Percentiles rank a stretch among this genome's conserved stretches.
phyloP scores from a whole-genome alignment of 2,329 filamentous ascomycete genomes.

The Tympanopsis confertula region DNA sequence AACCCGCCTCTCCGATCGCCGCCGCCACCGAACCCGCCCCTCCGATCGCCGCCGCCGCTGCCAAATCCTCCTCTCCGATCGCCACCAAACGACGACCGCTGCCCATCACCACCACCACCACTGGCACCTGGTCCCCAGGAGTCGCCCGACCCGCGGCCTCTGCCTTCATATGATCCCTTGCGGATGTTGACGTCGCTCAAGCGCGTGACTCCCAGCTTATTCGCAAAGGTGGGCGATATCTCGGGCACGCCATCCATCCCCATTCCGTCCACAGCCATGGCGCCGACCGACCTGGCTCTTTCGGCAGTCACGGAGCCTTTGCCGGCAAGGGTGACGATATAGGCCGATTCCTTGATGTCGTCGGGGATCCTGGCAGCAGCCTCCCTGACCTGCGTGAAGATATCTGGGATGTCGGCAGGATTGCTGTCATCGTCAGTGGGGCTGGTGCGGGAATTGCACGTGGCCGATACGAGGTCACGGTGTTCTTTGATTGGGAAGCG shows the following conservation, averaged over 20 bases:
- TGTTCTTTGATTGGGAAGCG: slow-evolving; percentile 50
- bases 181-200: no score
- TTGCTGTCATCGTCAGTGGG: no score
- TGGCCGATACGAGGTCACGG: slow-evolving; percentile 34
- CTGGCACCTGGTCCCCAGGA: neutral
- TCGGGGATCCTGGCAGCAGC: neutral
- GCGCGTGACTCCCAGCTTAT: no score
- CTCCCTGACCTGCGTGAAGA: neutral
- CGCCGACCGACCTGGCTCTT: neutral
- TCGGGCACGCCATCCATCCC: neutral
- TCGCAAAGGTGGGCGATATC: neutral
- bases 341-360: neutral
- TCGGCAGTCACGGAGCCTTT: neutral
- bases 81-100: neutral
- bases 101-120: neutral
- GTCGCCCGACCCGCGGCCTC: no score
- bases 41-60: no score
- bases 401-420: neutral
- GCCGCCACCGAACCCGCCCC: neutral
- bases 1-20: no score
- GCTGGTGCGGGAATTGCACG: slow-evolving; percentile 2
- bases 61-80: neutral
- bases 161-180: no score
- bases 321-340: neutral
- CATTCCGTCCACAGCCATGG: neutral